These are phyloP conservation scores for Fusarium drepaniforme DNA, from an alignment of 2,329 filamentous ascomycete species.

Conservation along the genomic window DNA sequence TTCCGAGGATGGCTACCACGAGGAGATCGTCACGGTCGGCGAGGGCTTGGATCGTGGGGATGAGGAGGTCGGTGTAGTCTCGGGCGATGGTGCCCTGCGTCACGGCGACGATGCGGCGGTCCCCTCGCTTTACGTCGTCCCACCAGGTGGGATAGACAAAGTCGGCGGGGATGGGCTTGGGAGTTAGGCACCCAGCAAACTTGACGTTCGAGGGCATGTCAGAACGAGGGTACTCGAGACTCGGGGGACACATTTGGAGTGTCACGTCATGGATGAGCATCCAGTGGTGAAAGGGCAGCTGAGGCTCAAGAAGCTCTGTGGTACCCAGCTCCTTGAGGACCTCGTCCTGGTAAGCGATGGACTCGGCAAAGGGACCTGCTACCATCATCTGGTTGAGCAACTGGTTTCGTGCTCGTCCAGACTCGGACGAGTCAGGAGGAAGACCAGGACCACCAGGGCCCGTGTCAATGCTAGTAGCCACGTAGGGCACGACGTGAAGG, in stretches of 20 bases:
- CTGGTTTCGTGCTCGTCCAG: conserved; percentile 51
- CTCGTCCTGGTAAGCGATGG: conserved; percentile 38
- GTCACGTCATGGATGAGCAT: conserved; percentile 47
- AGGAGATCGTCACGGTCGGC: conserved; percentile 54
- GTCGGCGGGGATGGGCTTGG: conserved; percentile 44
- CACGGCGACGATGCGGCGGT: conserved; percentile 59
- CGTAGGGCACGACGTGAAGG: conserved; percentile 54
- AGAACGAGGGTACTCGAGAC: conserved; percentile 54
- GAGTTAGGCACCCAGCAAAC: conserved; percentile 57
- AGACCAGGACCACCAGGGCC: conserved; percentile 55
- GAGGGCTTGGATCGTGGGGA: conserved; percentile 59
- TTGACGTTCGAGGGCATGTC: conserved; percentile 54
- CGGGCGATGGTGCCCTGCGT: conserved; percentile 60
- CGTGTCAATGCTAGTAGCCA: conserved; percentile 51
- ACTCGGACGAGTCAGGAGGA: conserved; percentile 51
- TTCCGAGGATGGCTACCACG: conserved; percentile 49
- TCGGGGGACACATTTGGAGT: conserved; percentile 54
- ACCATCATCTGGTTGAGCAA: conserved; percentile 42
- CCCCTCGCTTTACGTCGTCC: conserved; percentile 51
- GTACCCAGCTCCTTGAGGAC: conserved; percentile 48
- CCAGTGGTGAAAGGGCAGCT: conserved; percentile 45
- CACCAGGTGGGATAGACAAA: conserved; percentile 59
- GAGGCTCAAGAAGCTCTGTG: conserved; percentile 29
- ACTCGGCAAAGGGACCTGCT: conserved; percentile 36
- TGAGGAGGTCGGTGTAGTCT: conserved; percentile 55